Conservation (phyloP, 108 stramenopile species). For the Fragilaria crotonensis region DNA sequence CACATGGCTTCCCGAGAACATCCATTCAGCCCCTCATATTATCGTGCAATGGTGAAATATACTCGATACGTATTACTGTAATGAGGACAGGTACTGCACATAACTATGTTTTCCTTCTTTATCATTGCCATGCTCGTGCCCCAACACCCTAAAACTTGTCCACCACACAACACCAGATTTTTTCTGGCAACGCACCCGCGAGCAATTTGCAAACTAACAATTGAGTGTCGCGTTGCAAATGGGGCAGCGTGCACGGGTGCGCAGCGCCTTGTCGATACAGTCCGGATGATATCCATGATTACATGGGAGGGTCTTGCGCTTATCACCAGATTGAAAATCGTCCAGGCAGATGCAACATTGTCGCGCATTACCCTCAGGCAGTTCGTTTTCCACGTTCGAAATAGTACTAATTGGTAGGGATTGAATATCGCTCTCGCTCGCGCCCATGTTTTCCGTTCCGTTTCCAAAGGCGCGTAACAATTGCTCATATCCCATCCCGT, state of each 20-base stretch:
- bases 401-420: constrained; percentile 32
- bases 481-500: constrained; percentile 53
- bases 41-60: too few species aligned
- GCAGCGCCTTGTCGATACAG: constrained; percentile 82
- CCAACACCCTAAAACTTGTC: too few species aligned
- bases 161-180: too few species aligned
- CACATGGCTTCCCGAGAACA: too few species aligned
- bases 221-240: constrained; percentile 39
- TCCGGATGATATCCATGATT: constrained; percentile 79
- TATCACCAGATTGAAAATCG: constrained; percentile 67
- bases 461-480: constrained; percentile 53
- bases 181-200: too few species aligned
- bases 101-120: too few species aligned
- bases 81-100: too few species aligned
- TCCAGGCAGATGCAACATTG: constrained; percentile 83
- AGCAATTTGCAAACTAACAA: too few species aligned
- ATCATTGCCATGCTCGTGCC: too few species aligned
- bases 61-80: too few species aligned
- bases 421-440: constrained; percentile 30
- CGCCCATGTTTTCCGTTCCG: constrained; percentile 59
- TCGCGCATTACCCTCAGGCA: constrained; percentile 38
- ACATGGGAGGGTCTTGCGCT: constrained; percentile 68
- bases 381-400: constrained; percentile 11
- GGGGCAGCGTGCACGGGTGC: constrained; percentile 60
- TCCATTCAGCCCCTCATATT: too few species aligned